Evolutionary conservation across 1,139 yeast genomes (phyloP).

Genomic region (Taphrina sp.): DNA sequence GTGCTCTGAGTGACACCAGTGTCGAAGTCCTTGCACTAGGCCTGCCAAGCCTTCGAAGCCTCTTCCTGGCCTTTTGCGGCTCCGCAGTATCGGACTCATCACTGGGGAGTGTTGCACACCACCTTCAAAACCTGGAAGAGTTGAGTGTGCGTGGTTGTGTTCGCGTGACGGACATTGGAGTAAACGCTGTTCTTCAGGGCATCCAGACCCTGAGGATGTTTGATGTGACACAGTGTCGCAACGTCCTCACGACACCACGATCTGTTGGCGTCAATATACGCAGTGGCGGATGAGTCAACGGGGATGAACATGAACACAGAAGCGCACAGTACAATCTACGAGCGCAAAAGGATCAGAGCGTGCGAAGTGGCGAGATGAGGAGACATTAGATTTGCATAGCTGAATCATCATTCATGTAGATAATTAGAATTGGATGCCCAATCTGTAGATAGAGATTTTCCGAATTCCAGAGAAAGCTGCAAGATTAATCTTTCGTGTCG

Average conservation of each 20-base stretch:
- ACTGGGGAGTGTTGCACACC: conserved; percentile 60
- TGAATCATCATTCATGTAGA: too few relatives aligned
- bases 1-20: conserved; percentile 68
- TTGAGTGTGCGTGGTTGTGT: conserved; percentile 66
- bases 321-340: too few relatives aligned
- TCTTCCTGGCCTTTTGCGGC: conserved; percentile 72
- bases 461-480: too few relatives aligned
- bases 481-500: too few relatives aligned
- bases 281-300: conserved; percentile 16
- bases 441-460: too few relatives aligned
- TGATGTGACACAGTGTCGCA: conserved; percentile 68
- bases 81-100: conserved; percentile 75
- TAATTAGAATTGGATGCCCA: too few relatives aligned
- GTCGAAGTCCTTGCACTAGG: conserved; percentile 65
- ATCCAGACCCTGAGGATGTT: conserved; percentile 55
- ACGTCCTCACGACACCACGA: conserved; percentile 44
- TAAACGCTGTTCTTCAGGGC: conserved; percentile 62
- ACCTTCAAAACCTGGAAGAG: conserved; percentile 51
- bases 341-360: too few relatives aligned
- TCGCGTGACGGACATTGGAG: conserved; percentile 71
- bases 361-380: too few relatives aligned
- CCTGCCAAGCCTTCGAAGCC: conserved; percentile 54
- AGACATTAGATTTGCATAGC: too few relatives aligned
- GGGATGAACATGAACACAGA: too few relatives aligned
- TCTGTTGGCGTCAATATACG: conserved; percentile 5